Base-by-base conservation (phyloP, 768 basidiomycete species). In the Trametes elegans region DNA sequence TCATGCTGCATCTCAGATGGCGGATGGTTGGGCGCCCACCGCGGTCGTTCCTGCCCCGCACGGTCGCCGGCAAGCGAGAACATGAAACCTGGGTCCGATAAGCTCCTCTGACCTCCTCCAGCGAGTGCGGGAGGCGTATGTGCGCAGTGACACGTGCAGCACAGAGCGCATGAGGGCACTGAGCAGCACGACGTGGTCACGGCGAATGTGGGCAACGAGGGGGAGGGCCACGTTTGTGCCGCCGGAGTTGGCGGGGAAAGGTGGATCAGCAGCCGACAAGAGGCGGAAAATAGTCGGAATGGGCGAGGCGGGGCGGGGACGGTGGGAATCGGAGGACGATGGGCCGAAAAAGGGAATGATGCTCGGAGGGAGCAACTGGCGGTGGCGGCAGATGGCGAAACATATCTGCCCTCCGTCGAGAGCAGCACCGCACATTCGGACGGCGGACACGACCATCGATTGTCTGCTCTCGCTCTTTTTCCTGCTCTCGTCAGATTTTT, bases 281-380 rank as follows among this genome's bases (percentile, higher is more conserved):
- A 26, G 50, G 49, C 59, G 59, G 59, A 60, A 60, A 48, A 53
- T 53, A 21, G 34, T 53, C 59, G 59, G 59, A 60, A 57, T 13
- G 43, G 43, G 49, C n/a, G 29, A 29, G 49, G 28, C 13, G 54
- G 31, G 16, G 19, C 42, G 41, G 50, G 51, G 34, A 28, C 41
- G 47, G 49, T 49, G 53, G 49, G 49, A 41, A 48, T 41, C 52
- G 51, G 47, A 53, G 46, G 41, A 23, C 10, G 32, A 40, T 14
- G 13, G 14, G 27, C 31, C 39, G 7, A 44, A 47, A 41, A 42
- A 26, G 49, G 51, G 11, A 53, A 53, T 32, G n/a, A 18, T 8
- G 32, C 23, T 34, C 50, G 50, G 50, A 29, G 50, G 43, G 49
- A 35, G 36, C 13, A 27, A 19, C 26, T 21, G 36, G 26, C 49